Percentiles rank a stretch among this genome's conserved stretches.
Conservation (phyloP, 169 alveolate genomes). For the Plasmodium gaboni region DNA sequence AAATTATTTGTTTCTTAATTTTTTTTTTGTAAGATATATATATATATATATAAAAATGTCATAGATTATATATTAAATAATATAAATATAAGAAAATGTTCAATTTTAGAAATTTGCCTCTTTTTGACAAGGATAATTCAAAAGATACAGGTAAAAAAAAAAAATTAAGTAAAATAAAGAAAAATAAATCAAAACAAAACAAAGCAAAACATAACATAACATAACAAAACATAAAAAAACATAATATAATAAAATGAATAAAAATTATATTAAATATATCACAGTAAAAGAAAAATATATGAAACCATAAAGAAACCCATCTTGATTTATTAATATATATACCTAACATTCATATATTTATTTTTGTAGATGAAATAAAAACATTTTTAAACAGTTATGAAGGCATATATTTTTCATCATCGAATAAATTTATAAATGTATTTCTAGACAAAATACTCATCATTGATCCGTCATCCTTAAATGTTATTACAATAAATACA, state of each 20-base stretch:
- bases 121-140: constrained; percentile 45
- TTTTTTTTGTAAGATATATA: no score
- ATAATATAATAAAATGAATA: no score
- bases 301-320: no score
- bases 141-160: constrained; percentile 52
- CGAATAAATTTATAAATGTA: constrained; percentile 60
- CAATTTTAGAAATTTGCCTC: constrained; percentile 53
- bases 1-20: no score
- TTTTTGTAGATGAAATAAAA: constrained; percentile 45
- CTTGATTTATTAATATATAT: background rate
- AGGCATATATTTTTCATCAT: constrained; percentile 47
- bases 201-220: background rate
- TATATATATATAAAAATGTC: no score
- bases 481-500: constrained; percentile 44
- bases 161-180: background rate
- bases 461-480: constrained; percentile 55
- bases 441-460: constrained; percentile 58
- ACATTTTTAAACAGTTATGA: constrained; percentile 40
- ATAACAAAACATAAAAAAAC: no score
- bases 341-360: background rate
- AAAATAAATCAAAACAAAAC: constrained; percentile 7
- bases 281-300: background rate
- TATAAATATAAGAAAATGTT: constrained; percentile 28
- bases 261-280: background rate
- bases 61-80: no score